Base-by-base conservation (phyloP, 441 rosid genomes). In the Biscutella auriculata region DNA sequence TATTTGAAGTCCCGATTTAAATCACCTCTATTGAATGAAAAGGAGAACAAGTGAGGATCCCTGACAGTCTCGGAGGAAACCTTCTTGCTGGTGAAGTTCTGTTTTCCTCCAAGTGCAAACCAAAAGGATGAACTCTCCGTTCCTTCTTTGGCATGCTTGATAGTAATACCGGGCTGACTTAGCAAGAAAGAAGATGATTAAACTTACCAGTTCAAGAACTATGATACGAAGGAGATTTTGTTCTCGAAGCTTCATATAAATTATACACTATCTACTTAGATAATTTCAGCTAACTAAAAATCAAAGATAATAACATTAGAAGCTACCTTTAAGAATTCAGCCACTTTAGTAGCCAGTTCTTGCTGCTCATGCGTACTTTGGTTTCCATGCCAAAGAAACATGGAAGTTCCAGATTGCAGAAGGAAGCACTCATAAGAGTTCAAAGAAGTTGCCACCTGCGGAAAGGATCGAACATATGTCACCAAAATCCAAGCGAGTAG, bases 51-150 rank as follows among this genome's bases (percentile, higher is more conserved):
- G 65, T 86, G 99, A 29, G 96, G 95, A 73, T 94, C 99, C 68
- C 95, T 82, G 63, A 71, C 70, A 69, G 57, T 71, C 72, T 90
- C 93, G 8, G 72, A 55, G 67, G 89, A 62, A 68, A 63, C 67
- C 46, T 79, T 88, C 79, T 83, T 82, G 80, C 90, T 82, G 64
- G 77, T 84, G 83, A 84, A 86, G 65, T 73, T 82, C 73, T 94
- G 96, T 76, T 94, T 94, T 34, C 97, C 99, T 52, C 99, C 99
- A 70, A 94, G 88, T 57, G 97, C 81, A 79, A 67, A 81, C 99
- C 99, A 94, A 75, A 94, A 94, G 64, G 94, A 62, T 29, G 96
- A 87, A 79, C 83, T 90, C 82, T 90, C 99, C 15, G 96, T 88
- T 66, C 99, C 99, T 76, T 94, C 99, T 71, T 90, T 94, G 19